Conservation (phyloP, 2,329 filamentous ascomycete species). For the Claviceps monticola region DNA sequence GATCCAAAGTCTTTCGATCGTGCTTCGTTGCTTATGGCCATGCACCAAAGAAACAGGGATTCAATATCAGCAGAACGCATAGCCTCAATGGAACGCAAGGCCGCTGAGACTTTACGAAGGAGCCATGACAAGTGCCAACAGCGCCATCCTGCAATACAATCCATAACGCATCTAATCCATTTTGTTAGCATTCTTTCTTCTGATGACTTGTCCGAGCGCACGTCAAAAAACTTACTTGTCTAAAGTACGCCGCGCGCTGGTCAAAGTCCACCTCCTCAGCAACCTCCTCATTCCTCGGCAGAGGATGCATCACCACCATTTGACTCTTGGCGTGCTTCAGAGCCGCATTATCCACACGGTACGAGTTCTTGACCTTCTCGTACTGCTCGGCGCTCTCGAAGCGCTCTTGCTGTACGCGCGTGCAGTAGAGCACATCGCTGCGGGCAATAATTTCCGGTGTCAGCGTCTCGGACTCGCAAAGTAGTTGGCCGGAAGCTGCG, state of each 20-base stretch:
- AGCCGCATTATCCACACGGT: slow-evolving; percentile 80
- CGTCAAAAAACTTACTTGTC: slow-evolving; percentile 62
- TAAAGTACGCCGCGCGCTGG: slow-evolving; percentile 91
- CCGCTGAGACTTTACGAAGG: slow-evolving; percentile 8
- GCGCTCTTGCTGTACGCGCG: slow-evolving; percentile 88
- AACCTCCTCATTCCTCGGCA: slow-evolving; percentile 88
- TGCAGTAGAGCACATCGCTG: slow-evolving; percentile 93
- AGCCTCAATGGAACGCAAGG: background rate
- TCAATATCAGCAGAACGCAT: background rate
- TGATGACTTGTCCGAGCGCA: background rate
- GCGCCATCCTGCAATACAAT: slow-evolving; percentile 93
- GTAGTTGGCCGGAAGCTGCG: slow-evolving; percentile 58
- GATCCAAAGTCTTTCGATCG: background rate
- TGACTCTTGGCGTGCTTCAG: slow-evolving; percentile 82
- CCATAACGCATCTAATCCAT: slow-evolving; percentile 78
- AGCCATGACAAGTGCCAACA: slow-evolving; percentile 81
- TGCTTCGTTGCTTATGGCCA: background rate
- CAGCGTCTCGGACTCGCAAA: slow-evolving; percentile 60
- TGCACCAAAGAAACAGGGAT: background rate
- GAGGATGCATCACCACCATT: slow-evolving; percentile 90
- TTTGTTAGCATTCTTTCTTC: background rate
- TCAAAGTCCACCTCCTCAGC: slow-evolving; percentile 95
- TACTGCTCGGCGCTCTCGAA: slow-evolving; percentile 74
- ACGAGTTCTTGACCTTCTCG: slow-evolving; percentile 74
- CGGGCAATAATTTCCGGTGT: slow-evolving; percentile 75